Conservation (phyloP, 306 rosid species). For the Acmispon strigosus region DNA sequence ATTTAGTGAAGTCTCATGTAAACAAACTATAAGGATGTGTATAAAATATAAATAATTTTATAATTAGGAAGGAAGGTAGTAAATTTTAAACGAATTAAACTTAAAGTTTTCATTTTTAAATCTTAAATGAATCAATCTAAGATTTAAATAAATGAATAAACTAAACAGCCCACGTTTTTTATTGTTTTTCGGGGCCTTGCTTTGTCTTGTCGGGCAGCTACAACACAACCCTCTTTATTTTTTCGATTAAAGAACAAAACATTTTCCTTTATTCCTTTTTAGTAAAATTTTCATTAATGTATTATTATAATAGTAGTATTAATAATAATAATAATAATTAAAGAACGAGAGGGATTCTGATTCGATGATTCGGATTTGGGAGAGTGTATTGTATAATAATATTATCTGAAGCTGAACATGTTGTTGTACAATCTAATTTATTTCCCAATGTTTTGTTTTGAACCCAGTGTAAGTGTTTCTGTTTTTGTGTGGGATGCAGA, state of each 20-base stretch:
- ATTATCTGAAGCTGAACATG: not conserved
- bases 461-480: conserved; percentile 22
- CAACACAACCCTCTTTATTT: conserved; percentile 6
- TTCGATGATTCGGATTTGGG: conserved; percentile 1
- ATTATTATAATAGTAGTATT: no score
- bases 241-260: conserved; percentile 5
- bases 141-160: no score
- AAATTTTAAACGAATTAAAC: no score
- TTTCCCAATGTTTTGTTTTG: not conserved
- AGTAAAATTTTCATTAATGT: not conserved
- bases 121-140: no score
- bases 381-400: not conserved
- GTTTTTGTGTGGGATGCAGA: conserved; percentile 26
- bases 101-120: no score
- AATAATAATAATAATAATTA: no score
- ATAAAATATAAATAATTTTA: no score
- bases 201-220: conserved; percentile 33
- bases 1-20: no score
- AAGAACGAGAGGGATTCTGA: conserved; percentile 9
- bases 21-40: no score
- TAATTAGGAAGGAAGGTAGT: no score
- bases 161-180: no score
- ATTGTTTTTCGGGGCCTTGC: no score
- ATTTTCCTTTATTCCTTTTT: not conserved
- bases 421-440: not conserved